Percentiles rank a stretch among this genome's conserved stretches.
These are phyloP conservation scores for peach (Prunus persica) DNA, from an alignment of 306 rosid genomes.

Conservation along the genomic window Prunus_persica_NCBIv2 NC_034010.1:27400501-27401000, in stretches of 20 bases:
- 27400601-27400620: not conserved
- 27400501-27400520: not conserved
- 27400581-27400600: not conserved
- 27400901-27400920: not conserved
- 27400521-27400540: not conserved
- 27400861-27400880: not conserved
- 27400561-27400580: not conserved
- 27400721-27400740: not conserved
- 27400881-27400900: not conserved
- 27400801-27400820: not conserved
- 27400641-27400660: not conserved
- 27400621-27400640: not conserved
- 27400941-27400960: not conserved
- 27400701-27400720: not conserved
- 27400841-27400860: not conserved
- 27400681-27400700: too few species aligned
- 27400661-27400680: not conserved
- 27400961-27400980: not conserved
- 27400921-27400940: not conserved
- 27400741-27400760: too few species aligned
- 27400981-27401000: not conserved
- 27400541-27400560: too few species aligned
- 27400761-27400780: too few species aligned
- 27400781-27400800: not conserved
- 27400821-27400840: not conserved